These are phyloP conservation scores for Boletus reticulatus DNA, from an alignment of 768 basidiomycete species.

Conservation along the genomic window DNA sequence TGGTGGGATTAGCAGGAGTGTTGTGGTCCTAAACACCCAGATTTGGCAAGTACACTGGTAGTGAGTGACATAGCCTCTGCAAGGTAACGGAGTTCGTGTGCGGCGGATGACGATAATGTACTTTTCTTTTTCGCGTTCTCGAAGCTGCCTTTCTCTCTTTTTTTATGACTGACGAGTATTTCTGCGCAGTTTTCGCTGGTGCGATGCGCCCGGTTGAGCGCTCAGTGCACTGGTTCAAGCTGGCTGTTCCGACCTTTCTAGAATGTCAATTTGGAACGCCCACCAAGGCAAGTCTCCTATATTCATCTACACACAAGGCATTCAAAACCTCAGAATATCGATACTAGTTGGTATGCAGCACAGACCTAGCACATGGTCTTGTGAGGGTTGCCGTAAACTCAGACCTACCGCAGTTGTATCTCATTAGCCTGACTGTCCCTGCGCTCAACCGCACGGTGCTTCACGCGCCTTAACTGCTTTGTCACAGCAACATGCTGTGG, in stretches of 20 bases:
- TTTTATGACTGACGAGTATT: background rate
- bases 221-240: background rate
- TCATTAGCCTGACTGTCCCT: background rate
- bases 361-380: background rate
- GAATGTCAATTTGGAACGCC: constrained; percentile 10
- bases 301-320: background rate
- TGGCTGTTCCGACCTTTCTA: constrained; percentile 20
- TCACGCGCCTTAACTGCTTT: background rate
- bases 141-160: too few species aligned
- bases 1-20: background rate
- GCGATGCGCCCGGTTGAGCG: constrained; percentile 1
- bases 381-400: constrained; percentile 4
- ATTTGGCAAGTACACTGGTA: constrained; percentile 12
- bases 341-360: constrained; percentile 19
- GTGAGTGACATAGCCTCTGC: too few species aligned
- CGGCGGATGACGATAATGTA: too few species aligned
- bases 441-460: background rate
- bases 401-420: background rate
- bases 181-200: background rate
- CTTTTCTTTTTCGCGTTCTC: background rate
- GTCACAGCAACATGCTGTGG: constrained; percentile 28
- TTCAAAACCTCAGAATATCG: constrained; percentile 17
- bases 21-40: background rate
- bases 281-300: background rate
- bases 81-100: too few species aligned